Conservation (phyloP, 2,329 filamentous ascomycete genomes). For the Aureobasidium musti region DNA sequence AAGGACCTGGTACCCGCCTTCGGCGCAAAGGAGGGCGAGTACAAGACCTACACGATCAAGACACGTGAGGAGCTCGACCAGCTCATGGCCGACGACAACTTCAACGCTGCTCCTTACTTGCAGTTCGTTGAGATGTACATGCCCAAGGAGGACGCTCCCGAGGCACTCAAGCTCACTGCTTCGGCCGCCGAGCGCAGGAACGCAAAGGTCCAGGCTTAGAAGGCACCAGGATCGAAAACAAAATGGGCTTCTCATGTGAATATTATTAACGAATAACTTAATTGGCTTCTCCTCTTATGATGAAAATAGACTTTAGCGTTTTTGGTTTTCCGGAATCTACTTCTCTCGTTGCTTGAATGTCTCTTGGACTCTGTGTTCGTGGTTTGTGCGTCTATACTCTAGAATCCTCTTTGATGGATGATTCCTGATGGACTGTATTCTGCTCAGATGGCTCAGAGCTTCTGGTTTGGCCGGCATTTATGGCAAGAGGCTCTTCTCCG, state of each 20-base stretch:
- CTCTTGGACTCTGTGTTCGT: neutral
- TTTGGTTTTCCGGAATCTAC: neutral
- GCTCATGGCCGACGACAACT: conserved; percentile 34
- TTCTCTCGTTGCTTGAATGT: neutral
- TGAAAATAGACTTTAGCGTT: conserved; percentile 20
- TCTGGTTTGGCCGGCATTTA: no score
- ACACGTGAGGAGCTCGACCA: conserved; percentile 32
- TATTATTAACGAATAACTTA: conserved; percentile 22
- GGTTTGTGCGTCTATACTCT: neutral
- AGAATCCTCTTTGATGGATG: neutral
- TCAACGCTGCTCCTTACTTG: conserved; percentile 50
- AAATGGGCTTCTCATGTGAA: conserved; percentile 14
- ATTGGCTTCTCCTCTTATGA: neutral
- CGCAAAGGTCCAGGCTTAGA: conserved; percentile 16
- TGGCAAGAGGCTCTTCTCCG: neutral
- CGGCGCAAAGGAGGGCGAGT: conserved; percentile 60
- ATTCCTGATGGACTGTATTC: neutral
- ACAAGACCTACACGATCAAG: conserved; percentile 45
- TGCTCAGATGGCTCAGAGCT: neutral
- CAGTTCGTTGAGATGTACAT: conserved; percentile 79
- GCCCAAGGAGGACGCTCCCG: conserved; percentile 69
- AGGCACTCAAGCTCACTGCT: conserved; percentile 27
- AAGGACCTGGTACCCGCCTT: conserved; percentile 62
- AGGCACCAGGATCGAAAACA: neutral
- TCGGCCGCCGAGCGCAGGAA: conserved; percentile 26